phyloP scores from a whole-genome alignment of 208 protist species.

The Vickermania spadyakhi region DNA sequence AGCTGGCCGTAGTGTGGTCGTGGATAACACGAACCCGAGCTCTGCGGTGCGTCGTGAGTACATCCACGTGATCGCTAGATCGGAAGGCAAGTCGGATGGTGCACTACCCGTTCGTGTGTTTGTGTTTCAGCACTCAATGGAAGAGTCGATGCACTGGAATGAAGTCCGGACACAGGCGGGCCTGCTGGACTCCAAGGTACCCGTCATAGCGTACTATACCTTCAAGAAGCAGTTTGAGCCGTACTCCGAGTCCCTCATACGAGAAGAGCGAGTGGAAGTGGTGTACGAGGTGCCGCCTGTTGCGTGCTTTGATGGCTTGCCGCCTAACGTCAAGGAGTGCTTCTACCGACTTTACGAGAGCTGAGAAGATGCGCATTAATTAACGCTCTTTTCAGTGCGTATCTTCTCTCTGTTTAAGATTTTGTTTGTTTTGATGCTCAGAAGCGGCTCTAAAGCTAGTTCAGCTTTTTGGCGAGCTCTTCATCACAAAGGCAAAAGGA shows the following conservation, averaged over 20 bases:
- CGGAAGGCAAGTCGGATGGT: slow-evolving; percentile 1
- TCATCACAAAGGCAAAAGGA: background rate
- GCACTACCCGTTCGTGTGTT: slow-evolving; percentile 59
- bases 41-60: slow-evolving; percentile 37
- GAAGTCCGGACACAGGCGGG: slow-evolving; percentile 33
- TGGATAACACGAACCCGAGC: slow-evolving; percentile 90
- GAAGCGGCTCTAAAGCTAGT: no score
- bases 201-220: slow-evolving; percentile 45
- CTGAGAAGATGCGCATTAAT: no score
- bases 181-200: slow-evolving; percentile 17
- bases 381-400: no score
- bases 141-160: slow-evolving; percentile 77
- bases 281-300: slow-evolving; percentile 47
- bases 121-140: slow-evolving; percentile 33
- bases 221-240: slow-evolving; percentile 32
- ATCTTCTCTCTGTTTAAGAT: no score
- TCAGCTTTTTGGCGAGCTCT: background rate
- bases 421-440: no score
- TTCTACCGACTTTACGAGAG: slow-evolving; percentile 41
- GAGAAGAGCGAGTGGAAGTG: slow-evolving; percentile 22
- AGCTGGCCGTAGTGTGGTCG: slow-evolving; percentile 57
- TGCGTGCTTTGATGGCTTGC: slow-evolving; percentile 37
- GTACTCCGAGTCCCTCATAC: slow-evolving; percentile 20
- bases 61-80: slow-evolving; percentile 28
- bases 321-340: slow-evolving; percentile 7